phyloP scores from a whole-genome alignment of 371 early-diverging fungal genomes.

The Gilbertella persicaria region DNA sequence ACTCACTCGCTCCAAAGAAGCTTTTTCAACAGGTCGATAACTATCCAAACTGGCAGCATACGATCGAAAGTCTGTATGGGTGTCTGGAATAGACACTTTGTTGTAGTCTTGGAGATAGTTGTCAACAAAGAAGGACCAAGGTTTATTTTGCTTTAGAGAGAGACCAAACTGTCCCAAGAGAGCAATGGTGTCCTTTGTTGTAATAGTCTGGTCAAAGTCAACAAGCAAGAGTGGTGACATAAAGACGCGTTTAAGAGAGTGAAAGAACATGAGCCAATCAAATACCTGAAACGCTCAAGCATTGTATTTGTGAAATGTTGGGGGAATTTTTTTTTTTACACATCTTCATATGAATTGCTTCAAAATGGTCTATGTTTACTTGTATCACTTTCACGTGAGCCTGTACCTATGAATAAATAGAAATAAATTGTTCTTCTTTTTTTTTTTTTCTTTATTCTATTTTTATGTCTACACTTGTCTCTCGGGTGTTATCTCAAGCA shows the following conservation, averaged over 20 bases:
- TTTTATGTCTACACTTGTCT: slow-evolving; percentile 15
- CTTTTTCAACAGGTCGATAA: slow-evolving; percentile 27
- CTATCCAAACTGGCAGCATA: slow-evolving; percentile 19
- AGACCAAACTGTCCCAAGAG: slow-evolving; percentile 34
- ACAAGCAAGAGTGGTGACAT: slow-evolving; percentile 17
- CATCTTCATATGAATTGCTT: slow-evolving; percentile 9
- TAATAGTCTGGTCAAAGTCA: slow-evolving; percentile 52
- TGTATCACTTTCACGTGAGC: slow-evolving; percentile 18
- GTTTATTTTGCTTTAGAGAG: no score
- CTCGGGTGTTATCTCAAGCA: slow-evolving; percentile 19
- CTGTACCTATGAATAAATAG: background rate
- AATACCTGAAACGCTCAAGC: background rate
- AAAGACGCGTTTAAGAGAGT: background rate
- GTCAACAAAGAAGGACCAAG: slow-evolving; percentile 41
- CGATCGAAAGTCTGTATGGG: background rate
- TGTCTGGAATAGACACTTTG: background rate
- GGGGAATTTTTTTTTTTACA: background rate
- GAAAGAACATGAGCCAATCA: slow-evolving; percentile 1
- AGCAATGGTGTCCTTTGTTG: slow-evolving; percentile 38
- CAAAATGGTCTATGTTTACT: slow-evolving; percentile 3
- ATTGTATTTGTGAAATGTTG: no score
- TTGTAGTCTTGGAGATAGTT: slow-evolving; percentile 40
- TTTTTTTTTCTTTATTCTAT: background rate
- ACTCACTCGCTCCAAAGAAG: slow-evolving; percentile 34
- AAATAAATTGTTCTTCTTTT: slow-evolving; percentile 1